Conservation (phyloP, 139 green algal genomes). For the Limnomonas spitsbergensis region DNA sequence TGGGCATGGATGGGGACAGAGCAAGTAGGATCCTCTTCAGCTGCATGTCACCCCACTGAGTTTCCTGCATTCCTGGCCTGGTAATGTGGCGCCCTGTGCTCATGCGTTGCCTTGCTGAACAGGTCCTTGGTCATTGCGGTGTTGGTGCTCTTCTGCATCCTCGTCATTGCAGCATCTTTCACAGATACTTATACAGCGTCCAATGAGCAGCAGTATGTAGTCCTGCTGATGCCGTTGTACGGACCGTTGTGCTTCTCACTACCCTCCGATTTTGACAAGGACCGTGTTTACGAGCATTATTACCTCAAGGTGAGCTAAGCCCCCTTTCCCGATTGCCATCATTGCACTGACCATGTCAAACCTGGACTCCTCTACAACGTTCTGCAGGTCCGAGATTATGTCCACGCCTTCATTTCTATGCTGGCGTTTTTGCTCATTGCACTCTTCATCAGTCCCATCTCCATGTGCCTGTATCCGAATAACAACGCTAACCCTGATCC, state of each 20-base stretch:
- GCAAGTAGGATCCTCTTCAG: too few species aligned
- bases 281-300: slow-evolving; percentile 40
- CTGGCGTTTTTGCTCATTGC: slow-evolving; percentile 34
- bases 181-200: slow-evolving; percentile 39
- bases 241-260: slow-evolving; percentile 42
- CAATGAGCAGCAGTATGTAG: slow-evolving; percentile 16
- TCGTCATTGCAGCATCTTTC: slow-evolving; percentile 35
- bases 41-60: too few species aligned
- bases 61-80: too few species aligned
- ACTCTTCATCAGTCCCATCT: slow-evolving; percentile 42
- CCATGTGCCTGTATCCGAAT: slow-evolving; percentile 41
- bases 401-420: slow-evolving; percentile 23
- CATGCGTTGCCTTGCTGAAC: too few species aligned
- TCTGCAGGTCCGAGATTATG: slow-evolving; percentile 32
- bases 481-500: neutral
- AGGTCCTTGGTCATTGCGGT: slow-evolving; percentile 15
- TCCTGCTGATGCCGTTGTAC: slow-evolving; percentile 30
- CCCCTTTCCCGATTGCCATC: neutral
- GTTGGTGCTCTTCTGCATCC: slow-evolving; percentile 31
- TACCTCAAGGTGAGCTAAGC: slow-evolving; percentile 24
- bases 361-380: neutral
- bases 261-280: slow-evolving; percentile 35
- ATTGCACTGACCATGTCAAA: neutral
- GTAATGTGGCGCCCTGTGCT: too few species aligned
- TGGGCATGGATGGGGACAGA: too few species aligned